Conservation (phyloP, 192 early-diverging fungal species). For the Coemansia sp. region DNA sequence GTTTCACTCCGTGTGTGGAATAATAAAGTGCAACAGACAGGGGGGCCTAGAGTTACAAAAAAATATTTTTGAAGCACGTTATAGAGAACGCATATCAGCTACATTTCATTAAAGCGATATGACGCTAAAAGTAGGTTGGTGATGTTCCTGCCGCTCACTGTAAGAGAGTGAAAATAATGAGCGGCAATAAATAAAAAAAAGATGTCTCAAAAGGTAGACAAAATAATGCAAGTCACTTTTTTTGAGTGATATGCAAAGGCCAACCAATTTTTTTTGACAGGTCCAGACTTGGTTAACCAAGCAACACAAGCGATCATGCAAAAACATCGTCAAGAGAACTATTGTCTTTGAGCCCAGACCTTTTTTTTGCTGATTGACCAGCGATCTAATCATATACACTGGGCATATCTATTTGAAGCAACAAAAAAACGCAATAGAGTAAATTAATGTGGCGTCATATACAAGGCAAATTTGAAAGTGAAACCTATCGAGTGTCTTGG, state of each 20-base stretch:
- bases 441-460: background rate
- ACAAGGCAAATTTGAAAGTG: background rate
- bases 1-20: background rate
- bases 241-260: background rate
- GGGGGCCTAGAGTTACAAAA: background rate
- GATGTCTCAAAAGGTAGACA: background rate
- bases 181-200: background rate
- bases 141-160: background rate
- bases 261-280: background rate
- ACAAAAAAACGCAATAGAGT: background rate
- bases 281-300: background rate
- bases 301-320: constrained; percentile 1
- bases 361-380: background rate
- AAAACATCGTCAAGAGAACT: background rate
- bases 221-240: constrained; percentile 4
- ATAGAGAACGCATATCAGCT: background rate
- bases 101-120: background rate
- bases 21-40: background rate
- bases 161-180: background rate
- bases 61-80: background rate
- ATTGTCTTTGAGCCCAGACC: constrained; percentile 1
- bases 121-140: background rate
- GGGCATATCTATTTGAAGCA: background rate
- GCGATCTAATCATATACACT: background rate
- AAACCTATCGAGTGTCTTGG: background rate